Percentiles rank a stretch among this genome's conserved stretches.
Evolutionary conservation across 2,329 filamentous ascomycete species (phyloP).

Genomic region (Alternaria alternata): DNA sequence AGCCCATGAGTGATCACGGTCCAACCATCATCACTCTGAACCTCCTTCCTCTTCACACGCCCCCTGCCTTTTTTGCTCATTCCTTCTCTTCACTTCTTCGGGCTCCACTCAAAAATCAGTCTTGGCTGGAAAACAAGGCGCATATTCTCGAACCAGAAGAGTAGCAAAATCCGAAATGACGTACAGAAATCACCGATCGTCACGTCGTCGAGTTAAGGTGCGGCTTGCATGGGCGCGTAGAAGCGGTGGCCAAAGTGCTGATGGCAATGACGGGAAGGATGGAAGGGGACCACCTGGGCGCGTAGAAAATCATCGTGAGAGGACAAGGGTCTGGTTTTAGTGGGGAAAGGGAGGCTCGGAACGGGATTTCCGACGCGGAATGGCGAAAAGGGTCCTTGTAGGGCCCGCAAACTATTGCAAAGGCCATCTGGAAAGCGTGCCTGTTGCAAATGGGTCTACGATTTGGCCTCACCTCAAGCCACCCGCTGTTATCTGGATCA

Average conservation of each 20-base stretch:
- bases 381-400: neutral
- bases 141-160: neutral
- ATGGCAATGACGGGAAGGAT: constrained; percentile 1
- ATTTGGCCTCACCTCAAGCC: neutral
- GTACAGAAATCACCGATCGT: neutral
- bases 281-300: constrained; percentile 6
- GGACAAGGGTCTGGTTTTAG: constrained; percentile 5
- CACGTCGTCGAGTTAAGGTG: constrained; percentile 30
- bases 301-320: constrained; percentile 12
- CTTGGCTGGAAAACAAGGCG: neutral
- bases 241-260: neutral
- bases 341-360: constrained; percentile 7
- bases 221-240: constrained; percentile 35
- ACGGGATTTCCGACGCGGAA: constrained; percentile 5
- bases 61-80: constrained; percentile 17
- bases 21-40: constrained; percentile 47
- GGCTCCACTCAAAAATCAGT: neutral
- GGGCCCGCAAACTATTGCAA: neutral
- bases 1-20: constrained; percentile 46
- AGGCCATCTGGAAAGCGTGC: neutral
- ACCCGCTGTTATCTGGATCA: neutral
- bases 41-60: constrained; percentile 42
- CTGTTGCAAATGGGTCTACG: neutral
- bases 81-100: neutral
- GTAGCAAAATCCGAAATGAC: neutral